Conservation (phyloP, 306 rosid genomes). For the Inga leiocalycina region DNA sequence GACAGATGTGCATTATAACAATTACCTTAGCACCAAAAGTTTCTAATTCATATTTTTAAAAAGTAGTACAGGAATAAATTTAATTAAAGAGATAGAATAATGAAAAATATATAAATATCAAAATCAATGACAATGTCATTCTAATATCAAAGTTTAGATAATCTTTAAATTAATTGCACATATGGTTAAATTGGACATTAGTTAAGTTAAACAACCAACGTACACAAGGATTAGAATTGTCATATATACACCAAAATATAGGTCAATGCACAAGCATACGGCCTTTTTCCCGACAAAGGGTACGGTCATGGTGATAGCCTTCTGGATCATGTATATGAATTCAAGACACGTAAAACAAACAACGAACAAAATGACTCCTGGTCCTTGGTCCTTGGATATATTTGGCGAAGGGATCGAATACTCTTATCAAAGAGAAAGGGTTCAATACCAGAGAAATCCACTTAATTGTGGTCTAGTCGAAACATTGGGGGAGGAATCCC, state of each 20-base stretch:
- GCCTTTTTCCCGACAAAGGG: neutral
- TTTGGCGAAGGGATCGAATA: too few species aligned
- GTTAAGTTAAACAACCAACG: neutral
- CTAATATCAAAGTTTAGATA: neutral
- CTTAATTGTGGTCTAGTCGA: too few species aligned
- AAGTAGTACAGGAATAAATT: neutral
- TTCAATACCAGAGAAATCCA: too few species aligned
- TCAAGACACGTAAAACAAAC: neutral
- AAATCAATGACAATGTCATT: neutral
- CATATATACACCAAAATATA: too few species aligned
- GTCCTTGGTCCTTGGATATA: too few species aligned
- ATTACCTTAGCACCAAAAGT: neutral
- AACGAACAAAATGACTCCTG: too few species aligned
- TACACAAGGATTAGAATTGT: neutral
- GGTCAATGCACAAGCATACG: neutral
- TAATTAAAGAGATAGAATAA: neutral
- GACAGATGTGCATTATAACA: too few species aligned
- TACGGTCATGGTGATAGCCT: neutral
- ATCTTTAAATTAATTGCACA: too few species aligned
- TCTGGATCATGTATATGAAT: too few species aligned
- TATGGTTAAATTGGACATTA: neutral
- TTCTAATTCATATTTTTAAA: neutral
- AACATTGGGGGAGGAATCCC: too few species aligned
- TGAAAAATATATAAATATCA: neutral
- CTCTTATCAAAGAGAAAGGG: too few species aligned